These are phyloP conservation scores for Fusarium humuli DNA, from an alignment of 2,329 filamentous ascomycete species.

Conservation along the genomic window DNA sequence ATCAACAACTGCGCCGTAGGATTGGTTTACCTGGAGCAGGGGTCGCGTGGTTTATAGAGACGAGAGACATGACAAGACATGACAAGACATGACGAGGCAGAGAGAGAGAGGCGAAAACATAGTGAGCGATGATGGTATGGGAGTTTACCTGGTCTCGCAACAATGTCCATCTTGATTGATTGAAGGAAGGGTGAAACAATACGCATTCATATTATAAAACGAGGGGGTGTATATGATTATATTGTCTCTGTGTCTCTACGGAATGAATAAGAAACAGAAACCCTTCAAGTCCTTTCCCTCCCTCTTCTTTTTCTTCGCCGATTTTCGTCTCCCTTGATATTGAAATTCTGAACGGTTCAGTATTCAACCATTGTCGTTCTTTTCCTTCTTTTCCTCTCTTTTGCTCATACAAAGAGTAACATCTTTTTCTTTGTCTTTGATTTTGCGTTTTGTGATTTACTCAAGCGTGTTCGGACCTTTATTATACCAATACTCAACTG, in stretches of 20 bases:
- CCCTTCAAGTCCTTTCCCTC: slow-evolving; percentile 2
- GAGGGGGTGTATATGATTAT: slow-evolving; percentile 11
- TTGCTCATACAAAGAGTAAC: slow-evolving; percentile 6
- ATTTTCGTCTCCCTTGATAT: slow-evolving; percentile 7
- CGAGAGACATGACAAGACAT: slow-evolving; percentile 17
- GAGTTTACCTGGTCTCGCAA: slow-evolving; percentile 13
- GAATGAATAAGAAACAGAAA: slow-evolving; percentile 18
- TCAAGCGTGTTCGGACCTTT: slow-evolving; percentile 10
- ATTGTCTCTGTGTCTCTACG: background rate
- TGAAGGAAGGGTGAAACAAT: slow-evolving; percentile 15
- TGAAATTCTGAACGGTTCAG: slow-evolving; percentile 3
- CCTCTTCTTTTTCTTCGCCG: background rate
- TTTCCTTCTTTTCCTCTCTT: background rate
- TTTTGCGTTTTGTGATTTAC: slow-evolving; percentile 14
- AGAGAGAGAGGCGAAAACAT: background rate
- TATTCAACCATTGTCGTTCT: background rate
- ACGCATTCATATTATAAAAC: slow-evolving; percentile 6
- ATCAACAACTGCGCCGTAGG: background rate
- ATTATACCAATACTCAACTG: background rate
- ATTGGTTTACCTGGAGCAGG: slow-evolving; percentile 28
- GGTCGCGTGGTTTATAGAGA: slow-evolving; percentile 30
- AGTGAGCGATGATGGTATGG: background rate
- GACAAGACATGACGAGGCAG: too few relatives aligned
- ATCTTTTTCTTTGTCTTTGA: slow-evolving; percentile 21
- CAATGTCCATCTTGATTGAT: slow-evolving; percentile 13